Percentiles rank a stretch among this genome's conserved stretches.
These are phyloP conservation scores for Botryotinia calthae DNA, from an alignment of 2,329 filamentous ascomycete species.

Conservation along the genomic window DNA sequence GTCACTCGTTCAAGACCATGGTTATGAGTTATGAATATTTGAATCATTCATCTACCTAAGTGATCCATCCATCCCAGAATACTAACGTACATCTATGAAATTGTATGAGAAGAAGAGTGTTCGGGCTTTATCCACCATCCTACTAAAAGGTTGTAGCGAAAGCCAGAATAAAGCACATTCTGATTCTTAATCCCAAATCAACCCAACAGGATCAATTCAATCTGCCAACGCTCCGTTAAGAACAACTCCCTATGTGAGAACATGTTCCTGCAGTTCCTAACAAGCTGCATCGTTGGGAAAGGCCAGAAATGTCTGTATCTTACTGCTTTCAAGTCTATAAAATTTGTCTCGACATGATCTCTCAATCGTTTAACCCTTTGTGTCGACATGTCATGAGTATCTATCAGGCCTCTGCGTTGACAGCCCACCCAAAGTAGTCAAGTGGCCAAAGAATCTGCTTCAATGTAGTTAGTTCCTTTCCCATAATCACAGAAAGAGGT, in stretches of 20 bases:
- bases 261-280: slow-evolving; percentile 67
- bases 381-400: neutral
- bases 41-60: neutral
- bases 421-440: no score
- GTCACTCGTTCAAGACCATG: neutral
- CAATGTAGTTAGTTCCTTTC: slow-evolving; percentile 1
- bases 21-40: neutral
- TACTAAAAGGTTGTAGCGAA: slow-evolving; percentile 36
- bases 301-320: neutral
- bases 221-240: slow-evolving; percentile 82
- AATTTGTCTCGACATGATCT: neutral
- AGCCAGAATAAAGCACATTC: slow-evolving; percentile 38
- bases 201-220: slow-evolving; percentile 19
- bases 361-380: neutral
- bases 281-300: slow-evolving; percentile 67
- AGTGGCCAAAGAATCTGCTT: neutral
- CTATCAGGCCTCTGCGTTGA: no score
- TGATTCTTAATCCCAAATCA: slow-evolving; percentile 37
- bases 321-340: neutral
- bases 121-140: slow-evolving; percentile 38
- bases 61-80: neutral
- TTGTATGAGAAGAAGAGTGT: slow-evolving; percentile 38
- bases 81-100: neutral
- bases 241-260: slow-evolving; percentile 63
- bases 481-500: slow-evolving; percentile 10